Evolutionary conservation across 2,329 filamentous ascomycete species (phyloP).

Genomic region (Cladosporium oxysporum): DNA sequence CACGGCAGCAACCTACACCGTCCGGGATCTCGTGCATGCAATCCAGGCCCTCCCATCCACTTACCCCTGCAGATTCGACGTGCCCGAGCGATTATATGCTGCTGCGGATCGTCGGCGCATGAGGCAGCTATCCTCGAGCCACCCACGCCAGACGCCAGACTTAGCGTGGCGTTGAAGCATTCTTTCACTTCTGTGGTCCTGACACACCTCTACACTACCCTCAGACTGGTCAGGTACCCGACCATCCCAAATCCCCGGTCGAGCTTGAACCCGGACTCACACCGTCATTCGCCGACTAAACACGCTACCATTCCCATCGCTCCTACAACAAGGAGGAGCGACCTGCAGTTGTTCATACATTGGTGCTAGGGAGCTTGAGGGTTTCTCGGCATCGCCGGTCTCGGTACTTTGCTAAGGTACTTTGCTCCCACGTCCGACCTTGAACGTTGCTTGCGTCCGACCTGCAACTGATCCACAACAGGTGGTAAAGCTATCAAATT

Average conservation of each 20-base stretch:
- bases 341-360: slow-evolving; percentile 9
- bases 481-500: background rate
- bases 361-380: background rate
- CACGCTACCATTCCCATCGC: slow-evolving; percentile 3
- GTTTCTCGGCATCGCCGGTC: slow-evolving; percentile 7
- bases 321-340: background rate
- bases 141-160: slow-evolving; percentile 3
- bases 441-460: slow-evolving; percentile 3
- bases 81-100: slow-evolving; percentile 9
- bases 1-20: slow-evolving; percentile 10
- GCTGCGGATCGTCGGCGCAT: slow-evolving; percentile 19
- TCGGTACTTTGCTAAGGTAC: slow-evolving; percentile 6
- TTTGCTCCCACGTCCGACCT: slow-evolving; percentile 6
- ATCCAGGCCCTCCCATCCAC: slow-evolving; percentile 7
- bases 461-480: background rate
- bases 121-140: slow-evolving; percentile 16
- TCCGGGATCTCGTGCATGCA: slow-evolving; percentile 10
- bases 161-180: slow-evolving; percentile 15
- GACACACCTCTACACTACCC: background rate
- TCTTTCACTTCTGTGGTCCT: slow-evolving; percentile 13
- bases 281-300: slow-evolving; percentile 11
- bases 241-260: slow-evolving; percentile 15
- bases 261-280: slow-evolving; percentile 8
- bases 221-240: slow-evolving; percentile 17
- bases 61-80: slow-evolving; percentile 13